Base-by-base conservation (phyloP, 2,329 filamentous ascomycete genomes). In the Cercospora sesami region DNA sequence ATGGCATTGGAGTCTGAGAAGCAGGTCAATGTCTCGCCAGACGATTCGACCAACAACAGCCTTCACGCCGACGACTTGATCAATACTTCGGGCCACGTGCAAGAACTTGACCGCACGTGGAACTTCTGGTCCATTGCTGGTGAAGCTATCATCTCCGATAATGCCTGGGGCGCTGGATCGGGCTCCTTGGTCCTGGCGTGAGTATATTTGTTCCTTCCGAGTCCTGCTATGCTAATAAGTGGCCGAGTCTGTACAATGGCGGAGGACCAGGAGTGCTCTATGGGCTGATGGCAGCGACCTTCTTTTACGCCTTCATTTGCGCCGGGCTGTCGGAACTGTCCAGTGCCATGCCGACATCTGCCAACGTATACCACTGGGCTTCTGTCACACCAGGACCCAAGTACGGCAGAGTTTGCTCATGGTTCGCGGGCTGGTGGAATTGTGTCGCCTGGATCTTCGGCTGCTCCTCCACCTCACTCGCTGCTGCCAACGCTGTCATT, bases 331-430 rank as follows among this genome's bases (percentile, higher is more conserved):
- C 84, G 18, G 84, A 86, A 70, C 78, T 86, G 51, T 81, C 83
- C 4, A 78, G 74, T 23, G 75, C 78, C 3, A 78, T 80, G 9
- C 78, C 79, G 0, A 75, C 76, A 3, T 74, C 76, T 5, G 76
- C 73, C 7, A 78, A 77, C 4, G 83, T 86, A 9, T 86, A 86
- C 72, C 84, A 86, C 68, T 86, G 83, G 84, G 83, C 84, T 4
- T 81, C 80, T 4, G 78, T 85, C 21, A 85, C 84, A 1, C 80
- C 81, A 10, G 84, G 83, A 6, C 73, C 73, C 1, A 80, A 76
- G 53, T 83, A 82, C 75, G 83, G 83, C n/a, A 78, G 81, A 28
- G 73, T 81, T 5, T 75, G 80, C 64, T 82, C 83, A 2, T 86
- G 79, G 73, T 85, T 83, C 69, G 84, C 84, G 18, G 84, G 68